A percentile compares a stretch with the other conserved stretches of the same genome.
Evolutionary conservation across 163 green algal genomes (phyloP).

Genomic region (Scenedesmus sp.): DNA sequence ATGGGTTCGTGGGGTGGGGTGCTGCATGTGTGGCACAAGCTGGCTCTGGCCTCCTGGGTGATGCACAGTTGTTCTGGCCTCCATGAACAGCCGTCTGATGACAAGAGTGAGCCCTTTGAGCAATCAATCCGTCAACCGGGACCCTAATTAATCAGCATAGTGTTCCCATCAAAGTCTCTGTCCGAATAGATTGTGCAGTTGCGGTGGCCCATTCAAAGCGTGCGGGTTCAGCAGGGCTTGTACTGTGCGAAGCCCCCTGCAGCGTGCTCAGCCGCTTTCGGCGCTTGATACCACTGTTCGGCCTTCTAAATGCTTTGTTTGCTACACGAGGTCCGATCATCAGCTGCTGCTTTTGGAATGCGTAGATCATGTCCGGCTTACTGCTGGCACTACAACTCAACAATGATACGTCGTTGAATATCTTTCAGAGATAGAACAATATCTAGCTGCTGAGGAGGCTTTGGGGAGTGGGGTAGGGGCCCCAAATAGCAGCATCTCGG

Average conservation of each 20-base stretch:
- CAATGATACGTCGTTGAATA: conserved; percentile 2
- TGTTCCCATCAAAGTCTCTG: no score
- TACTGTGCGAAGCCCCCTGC: neutral
- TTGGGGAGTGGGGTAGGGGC: neutral
- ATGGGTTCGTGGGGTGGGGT: no score
- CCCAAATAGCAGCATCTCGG: neutral
- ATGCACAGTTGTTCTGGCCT: no score
- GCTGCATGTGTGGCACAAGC: no score
- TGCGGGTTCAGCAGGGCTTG: conserved; percentile 8
- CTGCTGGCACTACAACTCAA: neutral
- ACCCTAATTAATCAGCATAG: no score
- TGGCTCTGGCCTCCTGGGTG: no score
- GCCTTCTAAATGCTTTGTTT: neutral
- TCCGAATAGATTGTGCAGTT: neutral
- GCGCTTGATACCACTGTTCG: neutral
- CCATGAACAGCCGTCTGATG: no score
- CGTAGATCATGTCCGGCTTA: neutral
- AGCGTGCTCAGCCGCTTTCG: neutral
- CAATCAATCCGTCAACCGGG: no score
- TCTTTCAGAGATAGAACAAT: neutral
- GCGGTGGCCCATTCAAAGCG: neutral
- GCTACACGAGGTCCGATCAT: neutral
- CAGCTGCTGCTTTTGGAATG: neutral
- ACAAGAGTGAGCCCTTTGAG: no score
- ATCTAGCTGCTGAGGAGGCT: neutral